Base-by-base conservation (phyloP, 2,329 filamentous ascomycete genomes). In the Pyrenophora teres region DNA sequence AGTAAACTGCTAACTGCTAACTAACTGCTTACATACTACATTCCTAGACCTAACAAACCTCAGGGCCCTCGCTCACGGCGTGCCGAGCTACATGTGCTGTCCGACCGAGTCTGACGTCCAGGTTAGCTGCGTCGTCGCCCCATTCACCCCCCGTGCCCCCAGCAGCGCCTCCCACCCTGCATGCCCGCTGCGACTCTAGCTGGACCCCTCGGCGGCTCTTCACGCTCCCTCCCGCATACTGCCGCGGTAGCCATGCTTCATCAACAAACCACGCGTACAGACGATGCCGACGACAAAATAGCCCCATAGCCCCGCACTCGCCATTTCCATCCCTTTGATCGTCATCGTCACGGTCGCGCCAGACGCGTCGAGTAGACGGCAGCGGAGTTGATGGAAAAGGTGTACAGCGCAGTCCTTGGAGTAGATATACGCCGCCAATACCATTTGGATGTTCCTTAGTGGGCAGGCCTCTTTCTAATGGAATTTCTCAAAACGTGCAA, bases 401-500 rank as follows among this genome's bases (percentile, higher is more conserved):
- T 68, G 60, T 63, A 62, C 60, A 67, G 62, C 61, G 70, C 69
- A 46, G 53, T 60, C 54, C 59, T 60, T 46, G 69, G 69, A 66
- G 60, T 71, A 63, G 63, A 69, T 49, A 58, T 67, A 57, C 63
- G 61, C 65, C 65, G 69, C 60, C 63, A 68, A 55, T 71, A 73
- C 62, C 71, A 74, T 60, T 57, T 65, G 68, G 59, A 65, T 58
- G 67, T 74, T 70, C 71, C 71, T 59, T 74, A 71, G 65, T 60
- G 60, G 60, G 63, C 53, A 43, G 51, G 58, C 32, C 55, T 59
- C 61, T 68, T 60, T 69, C 69, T 69, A 68, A 73, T 74, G 70
- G 68, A 73, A 68, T 70, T 71, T 70, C 65, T 71, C 64, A 72
- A 65, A 53, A 66, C 65, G 32, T 73, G 70, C 58, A 60, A 52